Evolutionary conservation across 176 grass and related monocot species (phyloP).

Genomic region (Secale cereale): DNA sequence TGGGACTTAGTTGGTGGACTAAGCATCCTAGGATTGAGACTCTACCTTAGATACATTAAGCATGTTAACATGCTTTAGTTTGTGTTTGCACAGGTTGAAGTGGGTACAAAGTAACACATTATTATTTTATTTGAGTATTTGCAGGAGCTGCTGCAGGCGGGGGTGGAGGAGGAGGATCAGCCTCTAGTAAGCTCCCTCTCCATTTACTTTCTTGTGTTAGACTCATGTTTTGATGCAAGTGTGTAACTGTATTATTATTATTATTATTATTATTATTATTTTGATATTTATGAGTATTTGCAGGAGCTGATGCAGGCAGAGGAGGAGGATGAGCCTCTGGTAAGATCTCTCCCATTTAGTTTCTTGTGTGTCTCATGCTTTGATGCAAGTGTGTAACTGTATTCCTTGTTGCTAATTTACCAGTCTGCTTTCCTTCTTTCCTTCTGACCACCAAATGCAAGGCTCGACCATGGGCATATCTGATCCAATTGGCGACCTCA

Average conservation of each 20-base stretch:
- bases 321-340: no score
- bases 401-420: background rate
- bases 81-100: background rate
- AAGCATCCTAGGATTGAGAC: background rate
- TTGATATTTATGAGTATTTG: no score
- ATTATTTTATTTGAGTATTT: background rate
- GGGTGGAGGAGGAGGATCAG: background rate
- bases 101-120: background rate
- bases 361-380: no score
- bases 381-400: no score
- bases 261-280: no score
- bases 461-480: no score
- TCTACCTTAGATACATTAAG: background rate
- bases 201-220: background rate
- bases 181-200: background rate
- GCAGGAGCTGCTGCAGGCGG: background rate
- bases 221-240: background rate
- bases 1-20: no score
- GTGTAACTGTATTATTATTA: no score
- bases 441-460: background rate
- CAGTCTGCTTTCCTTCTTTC: background rate
- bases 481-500: no score
- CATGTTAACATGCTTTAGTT: background rate
- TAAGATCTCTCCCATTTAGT: no score
- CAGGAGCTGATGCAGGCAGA: no score